A percentile compares a stretch with the other conserved stretches of the same genome.
Evolutionary conservation across 1,284 basidiomycete species (phyloP).

Genomic region (Sporisorium graminicola): DNA sequence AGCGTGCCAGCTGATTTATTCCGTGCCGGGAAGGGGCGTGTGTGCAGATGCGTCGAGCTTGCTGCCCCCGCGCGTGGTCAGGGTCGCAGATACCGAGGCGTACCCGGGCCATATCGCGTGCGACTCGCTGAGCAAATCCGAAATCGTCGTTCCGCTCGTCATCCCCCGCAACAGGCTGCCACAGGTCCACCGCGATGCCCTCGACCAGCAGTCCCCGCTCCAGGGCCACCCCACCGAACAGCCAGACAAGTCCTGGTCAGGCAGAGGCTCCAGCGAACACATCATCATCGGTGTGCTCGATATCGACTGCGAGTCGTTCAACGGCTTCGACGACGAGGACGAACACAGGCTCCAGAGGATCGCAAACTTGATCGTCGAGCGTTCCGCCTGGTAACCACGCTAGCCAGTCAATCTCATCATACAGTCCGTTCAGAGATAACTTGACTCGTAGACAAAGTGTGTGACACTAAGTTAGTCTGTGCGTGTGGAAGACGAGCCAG

Average conservation of each 20-base stretch:
- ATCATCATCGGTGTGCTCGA: slow-evolving; percentile 70
- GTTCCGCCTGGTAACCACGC: slow-evolving; percentile 43
- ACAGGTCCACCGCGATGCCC: slow-evolving; percentile 18
- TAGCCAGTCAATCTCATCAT: background rate
- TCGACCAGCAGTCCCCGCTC: slow-evolving; percentile 25
- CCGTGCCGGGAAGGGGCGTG: slow-evolving; percentile 68
- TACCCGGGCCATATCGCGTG: slow-evolving; percentile 71
- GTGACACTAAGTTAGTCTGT: slow-evolving; percentile 1
- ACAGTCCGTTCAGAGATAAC: too few species aligned
- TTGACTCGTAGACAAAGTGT: too few species aligned
- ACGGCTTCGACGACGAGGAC: slow-evolving; percentile 70
- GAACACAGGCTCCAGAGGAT: slow-evolving; percentile 62
- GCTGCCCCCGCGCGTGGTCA: slow-evolving; percentile 62
- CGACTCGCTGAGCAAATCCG: slow-evolving; percentile 69
- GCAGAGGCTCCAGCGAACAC: slow-evolving; percentile 57
- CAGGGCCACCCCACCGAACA: background rate
- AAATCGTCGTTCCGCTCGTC: slow-evolving; percentile 70
- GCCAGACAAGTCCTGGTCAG: slow-evolving; percentile 51
- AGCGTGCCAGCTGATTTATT: slow-evolving; percentile 68
- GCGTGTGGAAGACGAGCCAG: slow-evolving; percentile 16
- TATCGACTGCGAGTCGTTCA: slow-evolving; percentile 69
- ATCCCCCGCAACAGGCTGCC: slow-evolving; percentile 52
- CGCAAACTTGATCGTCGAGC: slow-evolving; percentile 53
- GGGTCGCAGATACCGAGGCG: slow-evolving; percentile 68
- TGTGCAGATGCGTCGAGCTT: slow-evolving; percentile 69